phyloP scores from a whole-genome alignment of 1,139 yeast genomes.

The Sugiyamaella pinicola region DNA sequence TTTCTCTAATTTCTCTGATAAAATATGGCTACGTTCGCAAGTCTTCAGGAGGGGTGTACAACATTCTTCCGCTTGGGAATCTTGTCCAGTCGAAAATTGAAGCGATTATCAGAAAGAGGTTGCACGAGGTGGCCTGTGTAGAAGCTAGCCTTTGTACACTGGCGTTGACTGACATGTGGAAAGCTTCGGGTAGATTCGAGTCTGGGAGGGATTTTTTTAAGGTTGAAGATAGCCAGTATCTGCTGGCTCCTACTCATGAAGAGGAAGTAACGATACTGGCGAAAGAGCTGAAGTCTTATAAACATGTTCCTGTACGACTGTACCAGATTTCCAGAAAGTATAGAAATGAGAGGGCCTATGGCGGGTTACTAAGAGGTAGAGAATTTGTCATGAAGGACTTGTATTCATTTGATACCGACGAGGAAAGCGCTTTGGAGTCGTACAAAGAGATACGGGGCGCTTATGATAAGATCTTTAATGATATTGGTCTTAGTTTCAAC shows the following conservation, averaged over 20 bases:
- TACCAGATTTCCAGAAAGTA: slow-evolving; percentile 85
- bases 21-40: slow-evolving; percentile 40
- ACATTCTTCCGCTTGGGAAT: slow-evolving; percentile 74
- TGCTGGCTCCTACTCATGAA: slow-evolving; percentile 89
- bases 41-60: slow-evolving; percentile 44
- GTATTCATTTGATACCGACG: slow-evolving; percentile 73
- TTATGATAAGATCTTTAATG: slow-evolving; percentile 64
- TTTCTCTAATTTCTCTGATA: slow-evolving; percentile 32
- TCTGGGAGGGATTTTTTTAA: slow-evolving; percentile 60
- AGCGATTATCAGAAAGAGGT: slow-evolving; percentile 56
- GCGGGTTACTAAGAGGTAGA: slow-evolving; percentile 83
- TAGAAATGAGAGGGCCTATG: slow-evolving; percentile 87
- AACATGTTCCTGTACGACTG: slow-evolving; percentile 68
- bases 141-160: slow-evolving; percentile 70
- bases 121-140: slow-evolving; percentile 62
- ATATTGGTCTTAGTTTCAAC: slow-evolving; percentile 70
- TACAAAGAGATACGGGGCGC: slow-evolving; percentile 65
- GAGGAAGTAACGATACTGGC: slow-evolving; percentile 83
- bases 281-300: slow-evolving; percentile 58
- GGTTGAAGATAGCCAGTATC: slow-evolving; percentile 53
- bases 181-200: slow-evolving; percentile 70
- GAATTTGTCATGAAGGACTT: slow-evolving; percentile 96
- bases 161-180: slow-evolving; percentile 69
- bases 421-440: slow-evolving; percentile 57
- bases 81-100: slow-evolving; percentile 60